phyloP scores from a whole-genome alignment of 176 grass and related monocot species.

The Triticum urartu region DNA sequence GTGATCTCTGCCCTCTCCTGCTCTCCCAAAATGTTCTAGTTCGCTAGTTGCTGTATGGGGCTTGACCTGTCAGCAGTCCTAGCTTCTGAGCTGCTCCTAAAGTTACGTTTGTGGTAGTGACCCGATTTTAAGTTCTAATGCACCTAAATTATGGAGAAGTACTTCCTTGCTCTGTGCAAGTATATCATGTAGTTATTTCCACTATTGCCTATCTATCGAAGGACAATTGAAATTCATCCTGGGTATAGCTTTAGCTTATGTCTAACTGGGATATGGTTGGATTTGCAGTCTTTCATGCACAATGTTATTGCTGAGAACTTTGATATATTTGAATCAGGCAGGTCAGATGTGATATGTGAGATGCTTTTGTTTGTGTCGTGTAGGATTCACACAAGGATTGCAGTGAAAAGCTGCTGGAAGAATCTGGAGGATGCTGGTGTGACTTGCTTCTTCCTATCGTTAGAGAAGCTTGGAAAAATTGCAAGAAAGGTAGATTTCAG shows the following conservation, averaged over 20 bases:
- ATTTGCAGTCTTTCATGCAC: background rate
- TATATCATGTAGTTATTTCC: background rate
- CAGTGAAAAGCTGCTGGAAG: conserved; percentile 60
- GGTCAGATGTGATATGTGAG: background rate
- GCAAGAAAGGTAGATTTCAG: conserved; percentile 79
- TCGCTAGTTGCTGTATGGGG: background rate
- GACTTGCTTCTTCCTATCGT: conserved; percentile 80
- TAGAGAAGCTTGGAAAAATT: conserved; percentile 81
- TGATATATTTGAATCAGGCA: conserved; percentile 25
- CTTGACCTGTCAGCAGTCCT: background rate
- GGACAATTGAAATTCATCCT: conserved; percentile 1
- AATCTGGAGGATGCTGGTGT: conserved; percentile 82
- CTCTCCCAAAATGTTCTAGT: background rate
- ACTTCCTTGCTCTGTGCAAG: background rate
- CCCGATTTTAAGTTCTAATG: background rate
- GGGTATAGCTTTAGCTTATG: background rate
- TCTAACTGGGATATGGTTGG: background rate
- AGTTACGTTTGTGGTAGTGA: background rate
- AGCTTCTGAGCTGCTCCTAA: background rate
- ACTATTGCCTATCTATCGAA: background rate
- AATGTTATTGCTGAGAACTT: background rate
- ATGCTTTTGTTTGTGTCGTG: conserved; percentile 2
- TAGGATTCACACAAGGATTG: conserved; percentile 83
- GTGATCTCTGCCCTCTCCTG: background rate
- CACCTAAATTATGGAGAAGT: background rate